Base-by-base conservation (phyloP, 164 flowering plant genomes). In the Nymphaea colorata region DNA sequence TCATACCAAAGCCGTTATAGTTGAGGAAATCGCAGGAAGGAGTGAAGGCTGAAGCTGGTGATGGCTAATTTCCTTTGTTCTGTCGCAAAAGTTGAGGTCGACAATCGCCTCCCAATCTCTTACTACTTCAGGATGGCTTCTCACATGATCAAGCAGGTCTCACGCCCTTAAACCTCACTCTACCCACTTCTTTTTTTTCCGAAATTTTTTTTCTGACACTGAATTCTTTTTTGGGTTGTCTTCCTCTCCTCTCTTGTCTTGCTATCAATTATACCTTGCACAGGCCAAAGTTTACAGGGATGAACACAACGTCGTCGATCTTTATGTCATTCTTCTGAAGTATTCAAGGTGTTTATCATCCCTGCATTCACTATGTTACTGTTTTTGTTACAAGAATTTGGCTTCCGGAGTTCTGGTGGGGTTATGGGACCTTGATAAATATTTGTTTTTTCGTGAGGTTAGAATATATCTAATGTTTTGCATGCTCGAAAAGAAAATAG, bases 91-190 rank as follows among this genome's bases (percentile, higher is more conserved):
- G 36, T 53, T 42, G 68, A 42, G 53, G 17, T n/a, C n/a, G 53
- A 64, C 53, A 36, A 60, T 18, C 62, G 66, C 51, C 68, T 77
- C 66, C 76, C 76, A 17, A 67, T 74, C 59, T 67, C 69, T 61
- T 67, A 68, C 64, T 74, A 74, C 69, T 77, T 61, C 69, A 77
- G 77, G 70, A 61, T 74, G 6, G 77, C 77, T 57, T 65, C 74
- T 72, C 77, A 72, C 18, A 59, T 72, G 42, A 65, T 75, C 63
- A 59, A 70, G 41, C 80, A 77, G 76, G 80, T 77, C 1, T 51
- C 14, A 62, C 18, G 16, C 43, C 55, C 17, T 15, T 67, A 36
- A 43, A 5, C 16, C 44, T 63, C 59, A 63, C 3, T 12, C 3
- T 12, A 47, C 55, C 8, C 16, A 25, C 0, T 42, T 41, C 25